A percentile compares a stretch with the other conserved stretches of the same genome.
Evolutionary conservation across 1,139 yeast species (phyloP).

Genomic region (Candida labiduridarum): DNA sequence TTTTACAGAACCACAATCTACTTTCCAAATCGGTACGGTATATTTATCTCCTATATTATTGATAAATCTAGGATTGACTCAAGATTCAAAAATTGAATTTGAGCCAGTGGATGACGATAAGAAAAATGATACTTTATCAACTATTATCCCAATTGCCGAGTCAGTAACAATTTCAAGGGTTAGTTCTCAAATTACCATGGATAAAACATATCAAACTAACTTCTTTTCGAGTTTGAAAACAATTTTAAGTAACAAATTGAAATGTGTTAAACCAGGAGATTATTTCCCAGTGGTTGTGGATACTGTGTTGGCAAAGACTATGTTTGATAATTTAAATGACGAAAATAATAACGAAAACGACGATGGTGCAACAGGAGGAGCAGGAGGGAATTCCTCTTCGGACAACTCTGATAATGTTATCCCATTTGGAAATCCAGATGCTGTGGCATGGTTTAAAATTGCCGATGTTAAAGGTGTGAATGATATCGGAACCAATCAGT

Average conservation of each 20-base stretch:
- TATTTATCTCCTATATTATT: constrained; percentile 69
- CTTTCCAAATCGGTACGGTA: constrained; percentile 38
- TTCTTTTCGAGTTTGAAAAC: constrained; percentile 65
- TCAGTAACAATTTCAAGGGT: constrained; percentile 64
- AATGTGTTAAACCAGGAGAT: constrained; percentile 66
- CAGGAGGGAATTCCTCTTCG: neutral
- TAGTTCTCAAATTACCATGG: constrained; percentile 72
- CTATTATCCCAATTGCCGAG: constrained; percentile 39
- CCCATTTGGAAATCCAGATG: constrained; percentile 68
- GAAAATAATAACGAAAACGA: constrained; percentile 26
- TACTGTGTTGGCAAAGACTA: constrained; percentile 62
- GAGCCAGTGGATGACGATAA: constrained; percentile 19
- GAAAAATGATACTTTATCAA: constrained; percentile 20
- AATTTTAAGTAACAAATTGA: constrained; percentile 57
- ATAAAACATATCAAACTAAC: constrained; percentile 63
- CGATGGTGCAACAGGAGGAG: constrained; percentile 3
- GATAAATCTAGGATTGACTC: constrained; percentile 48
- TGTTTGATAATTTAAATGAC: constrained; percentile 41
- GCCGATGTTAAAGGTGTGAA: constrained; percentile 40
- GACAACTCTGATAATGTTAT: constrained; percentile 36
- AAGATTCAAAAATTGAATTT: constrained; percentile 30
- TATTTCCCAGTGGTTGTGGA: constrained; percentile 79
- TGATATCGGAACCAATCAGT: constrained; percentile 44
- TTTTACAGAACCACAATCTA: constrained; percentile 62
- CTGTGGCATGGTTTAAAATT: constrained; percentile 84